These are phyloP conservation scores for Agaricus subrufescens DNA, from an alignment of 768 basidiomycete genomes.

Conservation along the genomic window DNA sequence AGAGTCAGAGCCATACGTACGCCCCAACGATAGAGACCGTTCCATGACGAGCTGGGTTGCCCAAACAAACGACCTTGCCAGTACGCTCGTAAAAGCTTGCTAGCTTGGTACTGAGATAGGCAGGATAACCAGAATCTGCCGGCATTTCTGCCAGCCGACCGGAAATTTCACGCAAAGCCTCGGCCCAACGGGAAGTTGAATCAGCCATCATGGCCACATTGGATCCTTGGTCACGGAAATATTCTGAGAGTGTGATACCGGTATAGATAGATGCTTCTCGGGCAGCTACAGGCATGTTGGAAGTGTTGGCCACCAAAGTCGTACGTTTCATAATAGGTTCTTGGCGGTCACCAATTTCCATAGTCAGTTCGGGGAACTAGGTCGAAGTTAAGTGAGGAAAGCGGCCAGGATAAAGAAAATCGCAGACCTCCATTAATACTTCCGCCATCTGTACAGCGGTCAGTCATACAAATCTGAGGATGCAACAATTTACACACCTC, in stretches of 20 bases:
- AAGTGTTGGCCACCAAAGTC: constrained; percentile 97
- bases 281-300: constrained; percentile 99
- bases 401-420: neutral
- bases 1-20: constrained; percentile 45
- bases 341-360: constrained; percentile 88
- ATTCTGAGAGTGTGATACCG: constrained; percentile 97
- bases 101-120: constrained; percentile 92
- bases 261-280: constrained; percentile 99
- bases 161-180: constrained; percentile 97
- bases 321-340: constrained; percentile 99
- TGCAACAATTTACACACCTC: constrained; percentile 47
- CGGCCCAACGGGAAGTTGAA: constrained; percentile 98
- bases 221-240: constrained; percentile 98
- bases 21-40: constrained; percentile 99
- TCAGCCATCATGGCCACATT: constrained; percentile 99
- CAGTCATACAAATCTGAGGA: neutral
- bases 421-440: constrained; percentile 89
- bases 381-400: constrained; percentile 2
- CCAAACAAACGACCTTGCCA: constrained; percentile 90
- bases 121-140: constrained; percentile 98
- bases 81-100: constrained; percentile 99
- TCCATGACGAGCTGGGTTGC: constrained; percentile 82
- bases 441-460: constrained; percentile 72
- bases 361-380: constrained; percentile 85
- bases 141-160: constrained; percentile 99